Evolutionary conservation across 768 basidiomycete species (phyloP).

Genomic region (Leccinum rimulosum): DNA sequence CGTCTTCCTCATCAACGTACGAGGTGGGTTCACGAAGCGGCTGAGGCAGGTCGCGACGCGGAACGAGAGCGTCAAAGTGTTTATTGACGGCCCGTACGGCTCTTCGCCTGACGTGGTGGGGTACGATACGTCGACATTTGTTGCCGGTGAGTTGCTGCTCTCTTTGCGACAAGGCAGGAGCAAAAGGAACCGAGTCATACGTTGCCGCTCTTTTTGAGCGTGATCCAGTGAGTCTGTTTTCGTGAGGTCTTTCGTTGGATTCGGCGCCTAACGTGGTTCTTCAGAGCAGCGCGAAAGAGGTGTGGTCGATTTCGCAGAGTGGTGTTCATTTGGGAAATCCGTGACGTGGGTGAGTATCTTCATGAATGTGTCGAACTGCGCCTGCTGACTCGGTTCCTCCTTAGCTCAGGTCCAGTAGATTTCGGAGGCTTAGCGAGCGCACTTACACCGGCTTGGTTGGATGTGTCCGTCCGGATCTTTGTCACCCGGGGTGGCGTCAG

Average conservation of each 20-base stretch:
- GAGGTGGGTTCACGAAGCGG: slow-evolving; percentile 57
- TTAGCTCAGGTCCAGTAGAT: slow-evolving; percentile 39
- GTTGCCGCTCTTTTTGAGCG: slow-evolving; percentile 41
- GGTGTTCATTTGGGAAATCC: slow-evolving; percentile 52
- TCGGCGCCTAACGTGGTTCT: background rate
- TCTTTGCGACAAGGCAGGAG: background rate
- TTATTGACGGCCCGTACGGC: slow-evolving; percentile 63
- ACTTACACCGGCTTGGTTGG: slow-evolving; percentile 29
- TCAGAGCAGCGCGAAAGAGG: slow-evolving; percentile 23
- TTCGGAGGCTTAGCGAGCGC: slow-evolving; percentile 36
- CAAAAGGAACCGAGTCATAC: slow-evolving; percentile 14
- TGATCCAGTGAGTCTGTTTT: slow-evolving; percentile 38
- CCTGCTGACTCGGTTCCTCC: background rate
- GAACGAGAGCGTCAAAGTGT: slow-evolving; percentile 38
- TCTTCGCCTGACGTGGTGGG: slow-evolving; percentile 37
- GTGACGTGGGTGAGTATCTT: slow-evolving; percentile 40
- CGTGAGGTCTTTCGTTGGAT: background rate
- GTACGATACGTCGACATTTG: slow-evolving; percentile 46
- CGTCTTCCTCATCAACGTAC: slow-evolving; percentile 58
- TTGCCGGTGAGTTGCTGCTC: slow-evolving; percentile 41
- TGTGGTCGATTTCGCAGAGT: slow-evolving; percentile 33
- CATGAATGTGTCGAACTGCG: background rate
- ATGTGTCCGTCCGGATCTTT: slow-evolving; percentile 40
- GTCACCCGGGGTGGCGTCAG: slow-evolving; percentile 30
- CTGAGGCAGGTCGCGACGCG: slow-evolving; percentile 36